Evolutionary conservation across 805 yeast genomes (phyloP).

Genomic region (Yarrowia phangngaensis): DNA sequence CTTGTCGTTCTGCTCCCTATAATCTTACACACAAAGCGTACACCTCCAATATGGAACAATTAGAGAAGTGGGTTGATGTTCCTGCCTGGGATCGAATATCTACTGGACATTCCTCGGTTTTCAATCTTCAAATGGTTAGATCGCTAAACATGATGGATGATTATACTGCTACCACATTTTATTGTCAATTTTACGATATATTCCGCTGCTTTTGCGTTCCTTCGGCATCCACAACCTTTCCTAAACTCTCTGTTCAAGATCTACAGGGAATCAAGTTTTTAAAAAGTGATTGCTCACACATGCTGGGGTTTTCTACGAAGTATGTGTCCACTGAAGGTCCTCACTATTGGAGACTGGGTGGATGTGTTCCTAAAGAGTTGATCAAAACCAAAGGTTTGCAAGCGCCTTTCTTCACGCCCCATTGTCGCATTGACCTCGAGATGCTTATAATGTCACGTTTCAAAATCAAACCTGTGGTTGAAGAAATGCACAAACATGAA

Average conservation of each 20-base stretch:
- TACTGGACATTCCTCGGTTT: background rate
- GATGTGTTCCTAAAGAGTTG: background rate
- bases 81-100: constrained; percentile 3
- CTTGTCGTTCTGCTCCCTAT: constrained; percentile 15
- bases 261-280: constrained; percentile 2
- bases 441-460: constrained; percentile 8
- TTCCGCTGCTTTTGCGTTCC: constrained; percentile 11
- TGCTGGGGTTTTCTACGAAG: background rate
- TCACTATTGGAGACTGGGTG: background rate
- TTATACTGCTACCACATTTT: constrained; percentile 11
- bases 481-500: constrained; percentile 2
- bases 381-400: constrained; percentile 3
- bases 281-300: constrained; percentile 1
- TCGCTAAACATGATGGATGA: constrained; percentile 8
- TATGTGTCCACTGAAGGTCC: constrained; percentile 2
- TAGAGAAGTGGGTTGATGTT: background rate
- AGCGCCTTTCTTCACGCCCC: constrained; percentile 8
- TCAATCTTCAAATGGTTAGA: constrained; percentile 9
- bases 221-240: background rate
- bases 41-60: constrained; percentile 1
- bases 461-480: constrained; percentile 1
- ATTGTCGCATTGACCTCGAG: constrained; percentile 4
- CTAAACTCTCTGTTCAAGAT: background rate
- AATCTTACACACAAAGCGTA: constrained; percentile 14
- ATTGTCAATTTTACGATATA: constrained; percentile 19